Evolutionary conservation across 148 eudicot genomes (phyloP).

Genomic region (Rhododendron kiyosumense): DNA sequence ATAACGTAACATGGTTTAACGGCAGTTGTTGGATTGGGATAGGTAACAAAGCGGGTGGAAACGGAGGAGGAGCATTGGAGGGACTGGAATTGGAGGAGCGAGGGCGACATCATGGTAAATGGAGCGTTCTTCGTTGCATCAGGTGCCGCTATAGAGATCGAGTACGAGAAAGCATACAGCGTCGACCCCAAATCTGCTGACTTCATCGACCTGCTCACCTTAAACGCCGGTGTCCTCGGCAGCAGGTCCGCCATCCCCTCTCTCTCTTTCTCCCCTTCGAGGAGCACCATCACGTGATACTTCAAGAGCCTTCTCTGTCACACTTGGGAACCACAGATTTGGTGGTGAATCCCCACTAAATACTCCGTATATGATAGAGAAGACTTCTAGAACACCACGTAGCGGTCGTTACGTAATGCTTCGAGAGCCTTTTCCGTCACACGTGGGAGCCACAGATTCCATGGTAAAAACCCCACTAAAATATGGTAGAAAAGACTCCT

Average conservation of each 20-base stretch:
- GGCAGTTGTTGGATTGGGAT: background rate
- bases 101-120: slow-evolving; percentile 15
- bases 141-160: slow-evolving; percentile 57
- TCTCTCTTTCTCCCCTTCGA: background rate
- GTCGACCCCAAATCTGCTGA: slow-evolving; percentile 66
- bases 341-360: too few species aligned
- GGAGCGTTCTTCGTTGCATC: slow-evolving; percentile 48
- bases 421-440: too few species aligned
- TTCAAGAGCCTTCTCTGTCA: too few species aligned
- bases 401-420: too few species aligned
- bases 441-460: too few species aligned
- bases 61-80: background rate
- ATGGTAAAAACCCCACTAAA: too few species aligned
- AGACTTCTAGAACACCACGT: too few species aligned
- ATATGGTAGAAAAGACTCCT: too few species aligned
- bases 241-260: slow-evolving; percentile 35
- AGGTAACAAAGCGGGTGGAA: slow-evolving; percentile 5
- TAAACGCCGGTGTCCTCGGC: slow-evolving; percentile 64
- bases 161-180: slow-evolving; percentile 86
- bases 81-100: slow-evolving; percentile 15
- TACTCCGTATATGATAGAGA: too few species aligned
- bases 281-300: background rate
- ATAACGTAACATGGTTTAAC: background rate
- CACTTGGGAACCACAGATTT: too few species aligned
- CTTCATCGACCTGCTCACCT: slow-evolving; percentile 54